Base-by-base conservation (phyloP, 768 basidiomycete species). In the Clitopilus passeckerianus region DNA sequence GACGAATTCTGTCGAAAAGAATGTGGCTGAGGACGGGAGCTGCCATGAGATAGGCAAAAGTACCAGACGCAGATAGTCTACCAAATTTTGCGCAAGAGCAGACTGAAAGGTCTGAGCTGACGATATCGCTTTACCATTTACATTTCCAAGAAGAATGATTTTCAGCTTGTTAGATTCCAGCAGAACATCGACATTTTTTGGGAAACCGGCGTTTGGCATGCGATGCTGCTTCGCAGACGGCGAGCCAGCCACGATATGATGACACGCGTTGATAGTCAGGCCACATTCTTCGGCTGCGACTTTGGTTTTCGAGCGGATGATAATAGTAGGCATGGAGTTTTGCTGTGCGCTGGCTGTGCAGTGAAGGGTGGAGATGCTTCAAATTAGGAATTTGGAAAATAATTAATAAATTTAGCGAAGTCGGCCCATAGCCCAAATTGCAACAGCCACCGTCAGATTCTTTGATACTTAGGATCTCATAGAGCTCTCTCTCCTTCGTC, bases 101-200 rank as follows among this genome's bases (percentile, higher is more conserved):
- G 89, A 90, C 16, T 66, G 63, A 59, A 68, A 61, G 22, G 91
- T 65, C n/a, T 72, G 72, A 34, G 70, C 63, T 18, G 75, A 63
- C 33, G 76, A 60, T 24, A 85, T 70, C 59, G 67, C 63, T 54
- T 63, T 69, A 57, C 78, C 74, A 65, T 90, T 77, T 30, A 83
- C 62, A 33, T 72, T 71, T 41, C 87, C 89, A 59, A 81, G 76
- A 62, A 91, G 65, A 12, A 81, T 73, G 59, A 91, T 66, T 30
- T 75, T 63, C 41, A 90, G 63, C 18, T 50, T 50, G 66, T 79
- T 76, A 6, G 84, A 79, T 35, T 77, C 68, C 53, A 81, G 72
- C 35, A 81, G 65, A 22, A 87, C 75, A 66, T 86, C 83, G 27
- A 86, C 66, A 44, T 72, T 66, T 12, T 73, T 71, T 9, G 73